Conservation (phyloP, 2,329 filamentous ascomycete species). For the Aspergillus sp. region DNA sequence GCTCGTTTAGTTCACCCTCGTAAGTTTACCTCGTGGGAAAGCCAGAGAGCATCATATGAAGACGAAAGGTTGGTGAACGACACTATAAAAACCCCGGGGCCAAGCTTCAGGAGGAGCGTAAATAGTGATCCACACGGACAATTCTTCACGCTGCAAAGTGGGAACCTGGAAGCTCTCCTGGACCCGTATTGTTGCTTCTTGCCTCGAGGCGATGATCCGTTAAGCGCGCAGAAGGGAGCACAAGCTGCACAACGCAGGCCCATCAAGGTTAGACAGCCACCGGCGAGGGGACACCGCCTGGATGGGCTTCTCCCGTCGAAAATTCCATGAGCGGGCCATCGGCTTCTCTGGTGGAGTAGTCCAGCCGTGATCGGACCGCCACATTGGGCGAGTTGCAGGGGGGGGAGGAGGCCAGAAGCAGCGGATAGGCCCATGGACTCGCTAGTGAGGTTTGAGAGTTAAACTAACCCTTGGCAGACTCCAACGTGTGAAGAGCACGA, state of each 20-base stretch:
- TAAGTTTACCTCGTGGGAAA: neutral
- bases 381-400: slow-evolving; percentile 26
- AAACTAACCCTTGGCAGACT: neutral
- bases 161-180: slow-evolving; percentile 9
- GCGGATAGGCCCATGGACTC: slow-evolving; percentile 3
- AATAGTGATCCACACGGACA: slow-evolving; percentile 9
- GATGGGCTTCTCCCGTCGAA: slow-evolving; percentile 19
- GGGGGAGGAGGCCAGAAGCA: neutral
- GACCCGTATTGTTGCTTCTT: neutral
- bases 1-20: neutral
- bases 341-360: slow-evolving; percentile 19
- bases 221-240: slow-evolving; percentile 7
- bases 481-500: slow-evolving; percentile 4
- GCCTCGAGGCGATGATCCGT: slow-evolving; percentile 1
- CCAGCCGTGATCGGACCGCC: slow-evolving; percentile 25
- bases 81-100: neutral
- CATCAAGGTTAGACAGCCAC: neutral
- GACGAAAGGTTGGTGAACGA: neutral
- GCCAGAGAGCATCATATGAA: neutral
- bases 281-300: slow-evolving; percentile 15
- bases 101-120: slow-evolving; percentile 17
- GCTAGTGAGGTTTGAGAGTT: slow-evolving; percentile 5
- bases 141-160: slow-evolving; percentile 11
- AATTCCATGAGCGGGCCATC: slow-evolving; percentile 27
- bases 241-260: neutral